Evolutionary conservation across 2,329 filamentous ascomycete genomes (phyloP).

Genomic region (Fusarium multiceps): DNA sequence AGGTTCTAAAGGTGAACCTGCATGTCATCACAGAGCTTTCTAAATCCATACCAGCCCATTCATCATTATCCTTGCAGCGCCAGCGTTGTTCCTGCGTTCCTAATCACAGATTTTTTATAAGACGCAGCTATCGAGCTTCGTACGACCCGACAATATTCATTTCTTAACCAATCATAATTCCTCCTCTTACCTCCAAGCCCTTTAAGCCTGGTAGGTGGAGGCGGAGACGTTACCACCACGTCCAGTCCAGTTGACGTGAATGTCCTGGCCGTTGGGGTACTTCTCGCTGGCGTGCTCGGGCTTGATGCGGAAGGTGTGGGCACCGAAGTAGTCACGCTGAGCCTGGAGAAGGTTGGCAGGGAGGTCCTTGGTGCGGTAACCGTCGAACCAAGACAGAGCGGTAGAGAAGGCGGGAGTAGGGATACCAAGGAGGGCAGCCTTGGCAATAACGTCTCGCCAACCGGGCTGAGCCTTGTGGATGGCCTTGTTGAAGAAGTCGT

Average conservation of each 20-base stretch:
- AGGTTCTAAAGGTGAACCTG: conserved; percentile 31
- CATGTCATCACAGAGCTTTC: conserved; percentile 41
- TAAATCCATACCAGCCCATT: conserved; percentile 43
- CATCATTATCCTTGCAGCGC: conserved; percentile 46
- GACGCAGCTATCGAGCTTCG: conserved; percentile 39
- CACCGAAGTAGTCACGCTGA: conserved; percentile 99
- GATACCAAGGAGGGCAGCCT: conserved; percentile 93
- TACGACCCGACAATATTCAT: conserved; percentile 40
- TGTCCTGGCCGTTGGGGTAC: conserved; percentile 87
- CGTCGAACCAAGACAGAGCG: conserved; percentile 97
- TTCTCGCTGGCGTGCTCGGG: conserved; percentile 79
- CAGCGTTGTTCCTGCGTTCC: conserved; percentile 36
- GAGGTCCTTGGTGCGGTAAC: conserved; percentile 96
- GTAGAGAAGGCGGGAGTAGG: conserved; percentile 97
- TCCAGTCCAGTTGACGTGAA: conserved; percentile 99
- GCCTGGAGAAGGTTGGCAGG: conserved; percentile 98
- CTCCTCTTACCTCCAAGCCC: conserved; percentile 13
- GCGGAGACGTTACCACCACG: conserved; percentile 97
- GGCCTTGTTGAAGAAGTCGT: conserved; percentile 99
- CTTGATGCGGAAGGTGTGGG: conserved; percentile 91
- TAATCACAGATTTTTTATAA: conserved; percentile 40
- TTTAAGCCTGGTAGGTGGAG: conserved; percentile 96
- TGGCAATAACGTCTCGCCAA: conserved; percentile 91
- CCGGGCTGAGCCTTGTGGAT: conserved; percentile 95
- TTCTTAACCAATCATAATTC: conserved; percentile 20